phyloP scores from a whole-genome alignment of 768 basidiomycete species.

The Mycena galopus region DNA sequence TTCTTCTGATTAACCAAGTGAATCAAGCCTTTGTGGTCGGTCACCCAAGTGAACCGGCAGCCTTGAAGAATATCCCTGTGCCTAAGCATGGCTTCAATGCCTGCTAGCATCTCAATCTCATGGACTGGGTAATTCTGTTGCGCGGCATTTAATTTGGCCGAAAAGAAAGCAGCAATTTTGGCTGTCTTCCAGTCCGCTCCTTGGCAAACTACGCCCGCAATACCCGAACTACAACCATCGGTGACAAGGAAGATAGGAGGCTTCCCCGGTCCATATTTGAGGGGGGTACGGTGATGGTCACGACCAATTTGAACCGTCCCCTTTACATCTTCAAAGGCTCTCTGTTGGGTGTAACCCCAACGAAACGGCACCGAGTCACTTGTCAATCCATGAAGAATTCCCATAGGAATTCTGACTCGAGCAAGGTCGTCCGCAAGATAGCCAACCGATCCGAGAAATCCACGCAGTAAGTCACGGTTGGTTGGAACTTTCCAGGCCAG shows the following conservation, averaged over 20 bases:
- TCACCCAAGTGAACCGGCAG: no score
- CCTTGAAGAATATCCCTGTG: background rate
- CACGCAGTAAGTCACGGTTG: slow-evolving; percentile 47
- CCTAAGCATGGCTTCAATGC: background rate
- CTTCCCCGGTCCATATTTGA: slow-evolving; percentile 25
- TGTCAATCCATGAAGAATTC: slow-evolving; percentile 42
- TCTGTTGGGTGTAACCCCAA: slow-evolving; percentile 45
- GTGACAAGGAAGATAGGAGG: background rate
- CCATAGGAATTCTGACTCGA: slow-evolving; percentile 53
- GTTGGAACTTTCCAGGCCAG: slow-evolving; percentile 34
- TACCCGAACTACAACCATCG: background rate
- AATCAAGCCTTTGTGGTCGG: background rate
- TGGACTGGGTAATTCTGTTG: background rate
- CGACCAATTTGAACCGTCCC: slow-evolving; percentile 23
- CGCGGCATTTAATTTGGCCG: background rate
- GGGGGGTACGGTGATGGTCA: slow-evolving; percentile 40
- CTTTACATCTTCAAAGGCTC: slow-evolving; percentile 54
- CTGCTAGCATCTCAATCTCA: no score
- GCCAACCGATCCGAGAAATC: slow-evolving; percentile 48
- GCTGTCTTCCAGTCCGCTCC: background rate
- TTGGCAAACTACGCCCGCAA: background rate
- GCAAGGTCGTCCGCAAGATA: slow-evolving; percentile 52
- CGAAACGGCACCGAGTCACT: slow-evolving; percentile 41
- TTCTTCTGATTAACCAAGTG: background rate
- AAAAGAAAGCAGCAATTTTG: background rate